Evolutionary conservation across 768 basidiomycete genomes (phyloP), one percentile per base, ranked within the genome.

Genomic region (Tricholoma matsutake): DNA sequence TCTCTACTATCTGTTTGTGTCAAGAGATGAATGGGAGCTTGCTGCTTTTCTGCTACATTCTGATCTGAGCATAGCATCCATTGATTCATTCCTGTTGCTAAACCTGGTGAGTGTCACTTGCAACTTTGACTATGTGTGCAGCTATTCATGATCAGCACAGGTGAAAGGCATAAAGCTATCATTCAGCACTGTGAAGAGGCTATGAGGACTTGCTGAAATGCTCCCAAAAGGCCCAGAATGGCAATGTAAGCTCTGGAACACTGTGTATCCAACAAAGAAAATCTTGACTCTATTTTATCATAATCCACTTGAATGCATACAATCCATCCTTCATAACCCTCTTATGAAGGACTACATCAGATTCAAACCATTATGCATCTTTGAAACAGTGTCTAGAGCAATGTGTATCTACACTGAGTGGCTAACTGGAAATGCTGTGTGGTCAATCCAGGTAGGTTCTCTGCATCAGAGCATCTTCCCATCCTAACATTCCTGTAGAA

Each of bases 111-210:
- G n/a, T n/a, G n/a, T n/a, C n/a, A n/a, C n/a, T n/a, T 39, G 32
- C 13, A 3, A 39, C 13, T 39, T 14, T 39, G 37, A 39, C 32
- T 9, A 32, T 32, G 32, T 9, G 9, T 37, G 8, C 41, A 35
- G 39, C 28, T 22, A 32, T 6, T 54, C 53, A 54, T 37, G 6
- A 14, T 53, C 18, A 32, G 5, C 18, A 18, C 49, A 63, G 67
- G 62, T 66, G 5, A 55, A 61, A 34, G 54, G 57, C n/a, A 45
- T 70, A 43, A 60, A 49, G 5, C 65, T 73, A 1, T 71, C 72
- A 16, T 73, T 73, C 47, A n/a, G 41, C 10, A 67, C 65, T 16
- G 69, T 71, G 14, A n/a, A n/a, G n/a, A n/a, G n/a, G n/a, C n/a
- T n/a, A n/a, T n/a, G n/a, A n/a, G n/a, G n/a, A n/a, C n/a, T n/a